phyloP scores from a whole-genome alignment of 768 basidiomycete species.

The Rhodocollybia butyracea region DNA sequence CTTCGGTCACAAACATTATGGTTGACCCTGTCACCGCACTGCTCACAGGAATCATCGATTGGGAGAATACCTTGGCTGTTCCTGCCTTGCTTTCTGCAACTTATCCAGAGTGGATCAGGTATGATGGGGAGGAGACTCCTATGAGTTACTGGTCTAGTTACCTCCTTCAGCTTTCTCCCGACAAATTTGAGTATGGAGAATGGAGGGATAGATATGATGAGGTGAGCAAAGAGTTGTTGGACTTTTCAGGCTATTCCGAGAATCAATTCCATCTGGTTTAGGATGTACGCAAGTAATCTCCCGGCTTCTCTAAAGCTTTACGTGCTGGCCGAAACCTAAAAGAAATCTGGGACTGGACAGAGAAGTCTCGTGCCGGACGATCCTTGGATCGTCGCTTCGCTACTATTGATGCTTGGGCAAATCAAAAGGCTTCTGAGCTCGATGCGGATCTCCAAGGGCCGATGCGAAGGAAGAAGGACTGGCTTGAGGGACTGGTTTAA shows the following conservation, averaged over 20 bases:
- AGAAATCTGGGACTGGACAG: not conserved
- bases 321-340: not conserved
- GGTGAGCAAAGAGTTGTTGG: no score
- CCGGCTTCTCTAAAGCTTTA: not conserved
- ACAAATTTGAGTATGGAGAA: not conserved
- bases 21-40: not conserved
- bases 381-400: no score
- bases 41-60: not conserved
- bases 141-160: not conserved
- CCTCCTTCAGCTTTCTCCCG: not conserved
- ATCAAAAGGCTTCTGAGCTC: no score
- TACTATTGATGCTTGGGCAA: no score
- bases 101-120: slow-evolving; percentile 1
- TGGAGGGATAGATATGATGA: not conserved
- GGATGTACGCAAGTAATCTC: not conserved
- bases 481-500: no score
- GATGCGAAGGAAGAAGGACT: no score
- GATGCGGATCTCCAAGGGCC: no score
- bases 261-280: no score
- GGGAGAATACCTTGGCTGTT: not conserved
- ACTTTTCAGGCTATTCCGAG: no score
- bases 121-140: not conserved
- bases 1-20: not conserved
- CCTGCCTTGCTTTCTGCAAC: not conserved
- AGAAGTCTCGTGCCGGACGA: no score